Percentiles rank a stretch among this genome's conserved stretches.
Conservation (phyloP, 2,329 filamentous ascomycete genomes). For the Microsporum ferrugineum region DNA sequence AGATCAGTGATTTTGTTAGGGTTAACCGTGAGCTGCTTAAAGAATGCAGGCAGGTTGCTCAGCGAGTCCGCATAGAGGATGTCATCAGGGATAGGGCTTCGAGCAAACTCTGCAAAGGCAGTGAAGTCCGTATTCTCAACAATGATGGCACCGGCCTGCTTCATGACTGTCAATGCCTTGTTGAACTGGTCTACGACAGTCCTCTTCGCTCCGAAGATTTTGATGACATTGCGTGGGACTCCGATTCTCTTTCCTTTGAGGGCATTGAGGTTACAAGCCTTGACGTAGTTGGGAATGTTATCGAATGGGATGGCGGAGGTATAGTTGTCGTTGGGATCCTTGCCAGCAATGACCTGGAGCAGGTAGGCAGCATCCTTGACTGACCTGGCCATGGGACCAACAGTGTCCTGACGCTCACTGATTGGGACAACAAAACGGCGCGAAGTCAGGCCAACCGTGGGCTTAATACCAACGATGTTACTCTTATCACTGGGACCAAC, state of each 20-base stretch:
- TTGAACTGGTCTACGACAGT: constrained; percentile 45
- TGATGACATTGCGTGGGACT: constrained; percentile 49
- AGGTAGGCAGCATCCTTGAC: constrained; percentile 49
- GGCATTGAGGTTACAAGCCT: constrained; percentile 43
- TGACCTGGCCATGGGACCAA: constrained; percentile 47
- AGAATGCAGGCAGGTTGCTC: constrained; percentile 44
- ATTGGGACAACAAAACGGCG: constrained; percentile 53
- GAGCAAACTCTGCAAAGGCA: constrained; percentile 36
- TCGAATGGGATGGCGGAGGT: constrained; percentile 46
- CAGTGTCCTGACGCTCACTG: constrained; percentile 43
- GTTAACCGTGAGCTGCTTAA: constrained; percentile 46
- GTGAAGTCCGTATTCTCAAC: constrained; percentile 51
- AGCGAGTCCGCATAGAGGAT: constrained; percentile 50
- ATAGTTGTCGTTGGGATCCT: constrained; percentile 45
- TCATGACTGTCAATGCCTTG: constrained; percentile 41
- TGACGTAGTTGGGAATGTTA: constrained; percentile 48
- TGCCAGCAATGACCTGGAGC: constrained; percentile 48
- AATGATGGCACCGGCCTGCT: constrained; percentile 47
- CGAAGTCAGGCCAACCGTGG: constrained; percentile 54
- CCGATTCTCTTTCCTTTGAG: constrained; percentile 52
- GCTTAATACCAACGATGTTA: constrained; percentile 57
- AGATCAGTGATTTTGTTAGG: constrained; percentile 45
- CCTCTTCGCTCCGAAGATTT: constrained; percentile 11
- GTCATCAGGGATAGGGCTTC: constrained; percentile 24
- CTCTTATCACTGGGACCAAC: constrained; percentile 44